Percentiles rank a stretch among this genome's conserved stretches.
These are phyloP conservation scores for Triticum dicoccoides DNA, from an alignment of 176 grass and related monocot genomes.

Conservation along the genomic window DNA sequence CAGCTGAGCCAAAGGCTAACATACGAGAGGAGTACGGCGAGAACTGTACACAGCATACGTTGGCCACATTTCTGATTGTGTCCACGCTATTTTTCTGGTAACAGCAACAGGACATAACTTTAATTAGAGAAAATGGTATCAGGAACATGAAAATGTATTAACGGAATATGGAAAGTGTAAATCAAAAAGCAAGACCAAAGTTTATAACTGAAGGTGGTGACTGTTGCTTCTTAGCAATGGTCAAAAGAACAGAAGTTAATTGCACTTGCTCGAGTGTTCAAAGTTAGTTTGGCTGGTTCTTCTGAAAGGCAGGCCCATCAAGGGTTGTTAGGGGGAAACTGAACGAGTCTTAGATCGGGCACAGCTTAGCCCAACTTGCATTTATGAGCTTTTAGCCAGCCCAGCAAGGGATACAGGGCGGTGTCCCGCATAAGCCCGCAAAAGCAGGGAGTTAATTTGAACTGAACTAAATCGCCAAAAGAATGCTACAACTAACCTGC, in stretches of 20 bases:
- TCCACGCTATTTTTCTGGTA: slow-evolving; percentile 72
- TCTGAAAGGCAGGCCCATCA: background rate
- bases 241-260: background rate
- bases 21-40: slow-evolving; percentile 82
- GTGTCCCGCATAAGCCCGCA: no score
- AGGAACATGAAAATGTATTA: slow-evolving; percentile 7
- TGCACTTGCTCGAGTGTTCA: background rate
- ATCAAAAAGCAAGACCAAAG: background rate
- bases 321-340: background rate
- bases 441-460: no score
- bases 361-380: background rate
- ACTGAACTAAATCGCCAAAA: no score
- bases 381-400: background rate
- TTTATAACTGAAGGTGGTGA: background rate
- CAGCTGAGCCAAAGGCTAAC: slow-evolving; percentile 84
- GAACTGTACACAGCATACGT: slow-evolving; percentile 92
- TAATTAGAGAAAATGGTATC: slow-evolving; percentile 7
- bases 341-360: background rate
- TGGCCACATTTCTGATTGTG: slow-evolving; percentile 84
- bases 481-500: no score
- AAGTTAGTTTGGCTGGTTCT: background rate
- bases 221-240: background rate
- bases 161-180: background rate
- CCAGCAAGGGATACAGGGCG: background rate
- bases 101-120: slow-evolving; percentile 21